Conservation (phyloP, 257 asterid species). For the Petunia secreta region DNA sequence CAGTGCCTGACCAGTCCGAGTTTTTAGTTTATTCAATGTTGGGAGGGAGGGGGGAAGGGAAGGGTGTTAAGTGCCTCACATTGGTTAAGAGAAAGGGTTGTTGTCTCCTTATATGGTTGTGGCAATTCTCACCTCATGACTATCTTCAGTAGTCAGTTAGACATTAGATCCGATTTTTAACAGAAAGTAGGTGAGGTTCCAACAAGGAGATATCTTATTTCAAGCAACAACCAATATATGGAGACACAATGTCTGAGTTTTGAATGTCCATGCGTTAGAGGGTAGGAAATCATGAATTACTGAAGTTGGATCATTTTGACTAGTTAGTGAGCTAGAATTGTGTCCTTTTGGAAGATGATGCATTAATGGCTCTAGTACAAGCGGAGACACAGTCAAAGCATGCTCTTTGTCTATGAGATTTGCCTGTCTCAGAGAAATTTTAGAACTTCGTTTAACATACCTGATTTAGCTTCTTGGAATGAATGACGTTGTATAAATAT, state of each 20-base stretch:
- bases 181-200: neutral
- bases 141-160: no score
- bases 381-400: neutral
- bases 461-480: neutral
- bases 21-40: no score
- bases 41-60: no score
- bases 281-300: neutral
- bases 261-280: neutral
- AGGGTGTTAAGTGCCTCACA: no score
- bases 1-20: no score
- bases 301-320: neutral
- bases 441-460: neutral
- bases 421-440: neutral
- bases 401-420: neutral
- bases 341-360: neutral
- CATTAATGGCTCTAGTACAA: constrained; percentile 1
- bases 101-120: no score
- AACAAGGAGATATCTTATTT: neutral
- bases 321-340: neutral
- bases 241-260: neutral
- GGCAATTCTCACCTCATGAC: no score
- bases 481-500: neutral
- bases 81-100: no score
- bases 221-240: neutral
- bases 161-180: neutral